Evolutionary conservation across 768 basidiomycete species (phyloP), one percentile per base, ranked within the genome.

Genomic region (Tubosaeta sp.): DNA sequence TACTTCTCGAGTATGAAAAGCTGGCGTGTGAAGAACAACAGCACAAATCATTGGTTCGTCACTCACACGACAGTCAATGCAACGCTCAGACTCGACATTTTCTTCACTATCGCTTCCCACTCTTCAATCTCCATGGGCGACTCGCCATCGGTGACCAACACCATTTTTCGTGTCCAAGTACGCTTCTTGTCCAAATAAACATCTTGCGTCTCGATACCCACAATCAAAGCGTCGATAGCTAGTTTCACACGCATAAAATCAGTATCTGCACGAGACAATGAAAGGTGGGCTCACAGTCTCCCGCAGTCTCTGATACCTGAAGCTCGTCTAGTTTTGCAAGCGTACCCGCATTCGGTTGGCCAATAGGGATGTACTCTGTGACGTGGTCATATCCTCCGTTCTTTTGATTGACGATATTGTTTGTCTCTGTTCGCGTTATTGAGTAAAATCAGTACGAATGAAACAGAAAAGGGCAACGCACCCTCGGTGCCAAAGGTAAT

Each of bases 211-310:
- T 95, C 86, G 46, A 92, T 78, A 3, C 79, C 91, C 9, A 97
- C 91, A 55, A 97, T 86, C 29, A 97, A 69, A 6, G 86, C 93
- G 59, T 95, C 92, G 50, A 97, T 78, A 3, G 91, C 94, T 88
- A 60, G 6, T 46, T 41, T 50, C 8, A 16, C 12, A 25, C 22
- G 12, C 1, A 7, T 5, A 33, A n/a, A n/a, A 22, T 39, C 52
- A 11, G 26, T 29, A 29, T 29, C 4, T 29, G 27, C 27, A 31
- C 38, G 8, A 42, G n/a, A 49, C 26, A 45, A 35, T 10, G 35
- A 35, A 16, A 5, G 32, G 32, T 10, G 7, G 25, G 46, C 86
- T 59, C 66, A 90, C 88, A 78, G 61, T 92, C 90, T 33, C 88
- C 89, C 14, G 69, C 57, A 3, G 72, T 71, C 2, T 71, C 72